Evolutionary conservation across 176 grass and related monocot species (phyloP), one percentile per base, ranked within the genome.

Genomic region (Avena eriantha): DNA sequence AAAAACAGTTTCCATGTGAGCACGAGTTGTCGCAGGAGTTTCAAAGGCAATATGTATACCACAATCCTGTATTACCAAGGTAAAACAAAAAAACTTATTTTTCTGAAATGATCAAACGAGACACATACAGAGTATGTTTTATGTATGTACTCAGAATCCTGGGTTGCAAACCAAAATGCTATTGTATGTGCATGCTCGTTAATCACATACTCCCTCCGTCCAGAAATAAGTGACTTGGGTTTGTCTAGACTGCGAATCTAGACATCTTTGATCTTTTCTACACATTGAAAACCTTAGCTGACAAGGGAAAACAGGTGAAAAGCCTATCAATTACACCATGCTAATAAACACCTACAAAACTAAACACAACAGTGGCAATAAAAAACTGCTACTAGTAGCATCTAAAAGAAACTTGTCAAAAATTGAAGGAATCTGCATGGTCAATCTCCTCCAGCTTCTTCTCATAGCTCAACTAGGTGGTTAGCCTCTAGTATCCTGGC

Each of bases 351-450:
- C 55, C 67, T 70, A 73, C 34, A 63, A 53, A 85, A 64, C 55
- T 76, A 48, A 83, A 55, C 54, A 72, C 43, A 77, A 76, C 34
- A 33, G 33, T 55, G 53, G 43, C 33, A 82, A 50, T 77, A 64
- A 81, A 85, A 85, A 82, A 12, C 22, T 88, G 60, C 77, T 76
- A 22, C 69, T 76, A 22, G 22, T 87, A 29, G 39, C 48, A 67
- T 53, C 59, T 79, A 18, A 16, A 39, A 60, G 26, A 50, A 87
- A 69, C 48, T 49, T 36, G 74, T 74, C 11, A 81, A 82, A 64
- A 16, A 72, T 56, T 64, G 17, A 4, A 33, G 17, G 34, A 57
- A 50, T 80, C 33, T 36, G 4, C 61, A 79, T 39, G 29, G 53
- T 86, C 41, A 56, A 77, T 81, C 14, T 49, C 53, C 46, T 63